These are phyloP conservation scores for Chondrus crispus DNA, from an alignment of 23 red algal genomes.

Conservation along the genomic window DNA sequence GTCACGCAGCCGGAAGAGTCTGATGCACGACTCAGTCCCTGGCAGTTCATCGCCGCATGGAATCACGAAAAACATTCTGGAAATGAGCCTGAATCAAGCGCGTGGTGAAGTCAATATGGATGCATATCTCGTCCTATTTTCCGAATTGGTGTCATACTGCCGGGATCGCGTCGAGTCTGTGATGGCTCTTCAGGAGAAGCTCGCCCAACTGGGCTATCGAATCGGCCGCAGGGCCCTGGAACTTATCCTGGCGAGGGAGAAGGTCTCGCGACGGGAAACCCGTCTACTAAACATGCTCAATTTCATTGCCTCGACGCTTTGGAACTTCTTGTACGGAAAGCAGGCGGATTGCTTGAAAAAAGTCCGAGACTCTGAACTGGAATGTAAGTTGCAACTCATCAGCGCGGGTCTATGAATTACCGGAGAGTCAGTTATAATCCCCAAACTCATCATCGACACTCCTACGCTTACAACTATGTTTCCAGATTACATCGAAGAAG, in stretches of 20 bases:
- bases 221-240: slow-evolving; percentile 72
- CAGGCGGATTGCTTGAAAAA: slow-evolving; percentile 86
- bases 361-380: slow-evolving; percentile 82
- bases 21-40: slow-evolving; percentile 29
- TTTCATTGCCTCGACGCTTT: slow-evolving; percentile 62
- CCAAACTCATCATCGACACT: neutral
- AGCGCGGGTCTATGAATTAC: no score
- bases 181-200: slow-evolving; percentile 76
- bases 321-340: slow-evolving; percentile 91
- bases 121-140: slow-evolving; percentile 75
- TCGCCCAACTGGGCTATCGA: slow-evolving; percentile 66
- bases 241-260: slow-evolving; percentile 61
- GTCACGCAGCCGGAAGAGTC: neutral
- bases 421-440: no score
- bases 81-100: slow-evolving; percentile 33
- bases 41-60: neutral
- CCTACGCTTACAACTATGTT: neutral
- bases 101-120: slow-evolving; percentile 55
- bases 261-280: slow-evolving; percentile 44
- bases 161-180: slow-evolving; percentile 81
- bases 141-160: slow-evolving; percentile 84
- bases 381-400: slow-evolving; percentile 68
- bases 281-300: slow-evolving; percentile 66
- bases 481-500: slow-evolving; percentile 92
- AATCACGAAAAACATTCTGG: slow-evolving; percentile 29